Evolutionary conservation across 2,329 filamentous ascomycete species (phyloP), one percentile per base, ranked within the genome.

Genomic region (Colletotrichum sp.): DNA sequence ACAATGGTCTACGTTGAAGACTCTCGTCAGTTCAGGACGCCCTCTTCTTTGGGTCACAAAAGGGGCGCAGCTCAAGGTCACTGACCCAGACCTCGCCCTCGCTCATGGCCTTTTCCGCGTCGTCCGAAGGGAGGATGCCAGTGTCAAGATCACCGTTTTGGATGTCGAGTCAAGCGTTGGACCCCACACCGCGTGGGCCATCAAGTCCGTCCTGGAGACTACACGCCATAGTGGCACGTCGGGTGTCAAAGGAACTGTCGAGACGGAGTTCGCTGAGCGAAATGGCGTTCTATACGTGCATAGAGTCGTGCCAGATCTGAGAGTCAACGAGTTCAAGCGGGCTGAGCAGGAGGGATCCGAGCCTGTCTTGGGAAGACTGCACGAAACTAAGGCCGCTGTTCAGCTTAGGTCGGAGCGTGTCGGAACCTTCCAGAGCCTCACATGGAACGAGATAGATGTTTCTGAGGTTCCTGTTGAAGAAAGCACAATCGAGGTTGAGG

Each of bases 11-110:
- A 43, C 70, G 2, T 25, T 81, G 8, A 79, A 83, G 70, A 39
- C 58, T 1, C 77, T 83, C 8, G 66, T 79, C 34, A 32, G 36
- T n/a, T 62, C 58, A 9, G 71, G 72, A 10, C 73, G 67, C 13
- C 75, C 69, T 12, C 25, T 82, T 6, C 75, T 81, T 30, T 83
- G 81, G 80, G 79, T 83, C 0, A 82, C 80, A 5, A 74, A 75
- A 56, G 79, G 78, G 6, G 76, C 74, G 3, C 81, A 81, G 67
- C 55, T 39, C 9, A 43, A 22, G 13, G 80, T 80, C 13, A 80
- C 71, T 13, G 61, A 80, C 22, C 82, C 79, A 1, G 73, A 78
- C 22, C 74, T 39, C 9, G 81, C 79, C 2, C 65, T 61, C 67
- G 18, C 52, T 12, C 58, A 36, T 12, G 72, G 72, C 8, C 27